These are phyloP conservation scores for Mucor mucedo DNA, from an alignment of 371 early-diverging fungal species.

Conservation along the genomic window DNA sequence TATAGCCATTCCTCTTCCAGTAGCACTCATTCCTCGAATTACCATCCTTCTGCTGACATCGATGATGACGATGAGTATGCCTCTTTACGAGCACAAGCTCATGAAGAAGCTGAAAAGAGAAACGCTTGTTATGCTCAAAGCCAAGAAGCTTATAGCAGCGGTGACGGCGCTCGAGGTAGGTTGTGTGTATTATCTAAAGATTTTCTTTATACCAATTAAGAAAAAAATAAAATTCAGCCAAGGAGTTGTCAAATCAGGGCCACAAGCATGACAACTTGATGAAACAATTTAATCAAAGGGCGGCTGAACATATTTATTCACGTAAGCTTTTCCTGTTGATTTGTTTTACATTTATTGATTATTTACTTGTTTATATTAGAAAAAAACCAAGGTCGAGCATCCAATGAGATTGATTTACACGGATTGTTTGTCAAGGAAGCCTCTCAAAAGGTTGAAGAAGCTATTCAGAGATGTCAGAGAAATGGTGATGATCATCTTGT, in stretches of 20 bases:
- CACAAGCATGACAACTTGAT: slow-evolving; percentile 57
- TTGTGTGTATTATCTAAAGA: background rate
- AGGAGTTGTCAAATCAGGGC: slow-evolving; percentile 59
- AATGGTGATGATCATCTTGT: slow-evolving; percentile 46
- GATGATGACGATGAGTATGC: slow-evolving; percentile 47
- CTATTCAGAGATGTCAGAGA: slow-evolving; percentile 51
- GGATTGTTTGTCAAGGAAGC: slow-evolving; percentile 68
- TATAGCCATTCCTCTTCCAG: slow-evolving; percentile 15
- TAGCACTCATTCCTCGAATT: background rate
- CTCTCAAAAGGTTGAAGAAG: slow-evolving; percentile 53
- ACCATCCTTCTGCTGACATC: slow-evolving; percentile 21
- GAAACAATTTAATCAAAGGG: slow-evolving; percentile 59
- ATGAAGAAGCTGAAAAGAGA: slow-evolving; percentile 50
- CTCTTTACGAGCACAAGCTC: slow-evolving; percentile 41
- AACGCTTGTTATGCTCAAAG: slow-evolving; percentile 48
- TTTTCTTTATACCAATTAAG: background rate
- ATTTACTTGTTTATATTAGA: slow-evolving; percentile 29
- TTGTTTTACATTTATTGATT: background rate
- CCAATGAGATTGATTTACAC: slow-evolving; percentile 64
- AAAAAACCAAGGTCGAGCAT: slow-evolving; percentile 53
- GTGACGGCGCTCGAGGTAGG: slow-evolving; percentile 50
- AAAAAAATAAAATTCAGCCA: slow-evolving; percentile 31
- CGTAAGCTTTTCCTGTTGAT: slow-evolving; percentile 34
- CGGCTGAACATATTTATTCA: slow-evolving; percentile 55
- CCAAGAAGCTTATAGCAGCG: slow-evolving; percentile 49